Conservation (phyloP, 2,329 filamentous ascomycete species). For the Stylonectria norvegica region DNA sequence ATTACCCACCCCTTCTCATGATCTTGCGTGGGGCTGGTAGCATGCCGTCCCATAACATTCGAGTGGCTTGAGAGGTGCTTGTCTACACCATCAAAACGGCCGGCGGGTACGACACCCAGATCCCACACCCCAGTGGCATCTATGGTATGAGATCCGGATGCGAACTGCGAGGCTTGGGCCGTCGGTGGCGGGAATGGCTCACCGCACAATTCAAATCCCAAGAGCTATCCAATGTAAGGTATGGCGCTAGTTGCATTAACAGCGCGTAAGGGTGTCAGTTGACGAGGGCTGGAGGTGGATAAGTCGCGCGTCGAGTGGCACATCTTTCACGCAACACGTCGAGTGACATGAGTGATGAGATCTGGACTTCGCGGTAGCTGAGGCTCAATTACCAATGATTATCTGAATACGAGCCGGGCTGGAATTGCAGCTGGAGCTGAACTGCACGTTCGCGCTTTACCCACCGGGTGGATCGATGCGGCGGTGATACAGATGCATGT, state of each 20-base stretch:
- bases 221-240: constrained; percentile 4
- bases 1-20: too few species aligned
- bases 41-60: too few species aligned
- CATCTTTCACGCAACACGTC: constrained; percentile 2
- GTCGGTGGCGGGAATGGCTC: constrained; percentile 18
- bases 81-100: too few species aligned
- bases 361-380: not conserved
- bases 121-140: too few species aligned
- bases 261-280: constrained; percentile 20
- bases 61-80: too few species aligned
- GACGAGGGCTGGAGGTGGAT: constrained; percentile 16
- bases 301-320: constrained; percentile 15
- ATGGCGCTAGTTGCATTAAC: constrained; percentile 11
- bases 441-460: constrained; percentile 2
- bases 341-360: not conserved
- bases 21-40: too few species aligned
- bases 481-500: constrained; percentile 12
- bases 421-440: too few species aligned
- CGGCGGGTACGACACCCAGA: too few species aligned
- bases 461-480: constrained; percentile 9
- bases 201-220: constrained; percentile 22
- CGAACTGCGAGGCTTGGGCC: too few species aligned
- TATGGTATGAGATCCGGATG: too few species aligned
- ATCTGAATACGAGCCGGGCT: constrained; percentile 15
- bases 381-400: too few species aligned